Evolutionary conservation across 306 rosid species (phyloP).

Genomic region (Prunus fruticosa): DNA sequence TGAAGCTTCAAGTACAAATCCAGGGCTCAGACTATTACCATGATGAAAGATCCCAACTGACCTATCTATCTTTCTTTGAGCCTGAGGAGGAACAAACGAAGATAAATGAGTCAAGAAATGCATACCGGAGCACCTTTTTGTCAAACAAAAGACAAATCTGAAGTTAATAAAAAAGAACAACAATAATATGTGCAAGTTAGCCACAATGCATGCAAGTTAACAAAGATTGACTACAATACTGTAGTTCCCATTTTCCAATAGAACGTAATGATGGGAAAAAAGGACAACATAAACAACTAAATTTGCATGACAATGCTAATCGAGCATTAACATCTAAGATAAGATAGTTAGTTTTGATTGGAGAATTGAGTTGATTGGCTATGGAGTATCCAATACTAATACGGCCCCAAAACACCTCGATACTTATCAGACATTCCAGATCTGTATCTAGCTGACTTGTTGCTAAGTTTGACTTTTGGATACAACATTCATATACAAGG

Average conservation of each 20-base stretch:
- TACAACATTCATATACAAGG: too few relatives aligned
- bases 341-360: too few relatives aligned
- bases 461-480: too few relatives aligned
- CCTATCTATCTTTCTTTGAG: constrained; percentile 30
- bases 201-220: neutral
- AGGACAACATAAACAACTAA: neutral
- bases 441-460: too few relatives aligned
- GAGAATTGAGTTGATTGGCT: too few relatives aligned
- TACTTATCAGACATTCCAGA: too few relatives aligned
- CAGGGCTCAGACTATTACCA: constrained; percentile 67
- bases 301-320: neutral
- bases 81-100: constrained; percentile 34
- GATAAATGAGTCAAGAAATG: constrained; percentile 17
- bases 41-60: constrained; percentile 31
- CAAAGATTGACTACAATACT: neutral
- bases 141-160: neutral
- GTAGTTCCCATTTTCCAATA: neutral
- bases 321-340: neutral
- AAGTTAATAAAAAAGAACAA: neutral
- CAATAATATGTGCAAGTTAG: neutral
- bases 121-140: constrained; percentile 1
- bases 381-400: too few relatives aligned
- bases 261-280: neutral
- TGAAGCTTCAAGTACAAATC: constrained; percentile 87
- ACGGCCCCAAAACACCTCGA: too few relatives aligned